A percentile compares a stretch with the other conserved stretches of the same genome.
phyloP scores from a whole-genome alignment of 257 asterid genomes.

The Petunia secreta region DNA sequence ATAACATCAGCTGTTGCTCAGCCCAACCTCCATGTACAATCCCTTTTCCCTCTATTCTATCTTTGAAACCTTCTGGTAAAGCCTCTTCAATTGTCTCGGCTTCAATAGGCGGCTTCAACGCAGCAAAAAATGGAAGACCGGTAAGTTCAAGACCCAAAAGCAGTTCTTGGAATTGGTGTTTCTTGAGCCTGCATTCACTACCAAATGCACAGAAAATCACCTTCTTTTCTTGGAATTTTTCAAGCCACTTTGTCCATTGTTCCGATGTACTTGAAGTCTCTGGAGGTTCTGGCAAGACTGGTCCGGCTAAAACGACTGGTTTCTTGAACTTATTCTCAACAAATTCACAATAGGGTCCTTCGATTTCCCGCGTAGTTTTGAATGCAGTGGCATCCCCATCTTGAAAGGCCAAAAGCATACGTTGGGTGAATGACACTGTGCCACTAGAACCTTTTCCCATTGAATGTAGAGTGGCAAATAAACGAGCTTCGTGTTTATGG shows the following conservation, averaged over 20 bases:
- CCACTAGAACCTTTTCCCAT: background rate
- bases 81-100: conserved; percentile 31
- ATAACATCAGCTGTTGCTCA: conserved; percentile 40
- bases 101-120: conserved; percentile 41
- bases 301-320: conserved; percentile 49
- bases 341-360: conserved; percentile 40
- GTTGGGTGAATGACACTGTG: background rate
- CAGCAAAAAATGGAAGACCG: conserved; percentile 39
- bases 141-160: conserved; percentile 41
- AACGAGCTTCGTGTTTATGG: conserved; percentile 46
- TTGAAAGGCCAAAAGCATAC: conserved; percentile 25
- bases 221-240: conserved; percentile 35
- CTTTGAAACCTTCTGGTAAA: conserved; percentile 34
- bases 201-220: conserved; percentile 55
- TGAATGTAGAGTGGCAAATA: conserved; percentile 21
- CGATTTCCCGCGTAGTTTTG: conserved; percentile 51
- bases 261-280: conserved; percentile 29
- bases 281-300: conserved; percentile 42
- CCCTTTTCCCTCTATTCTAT: conserved; percentile 34
- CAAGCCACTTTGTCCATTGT: conserved; percentile 46
- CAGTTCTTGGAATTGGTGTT: conserved; percentile 38
- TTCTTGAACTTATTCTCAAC: conserved; percentile 44
- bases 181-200: conserved; percentile 46
- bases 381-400: conserved; percentile 46
- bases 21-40: conserved; percentile 41